Evolutionary conservation across 2,329 filamentous ascomycete species (phyloP), one percentile per base, ranked within the genome.

Genomic region (Pezicula radicicola): DNA sequence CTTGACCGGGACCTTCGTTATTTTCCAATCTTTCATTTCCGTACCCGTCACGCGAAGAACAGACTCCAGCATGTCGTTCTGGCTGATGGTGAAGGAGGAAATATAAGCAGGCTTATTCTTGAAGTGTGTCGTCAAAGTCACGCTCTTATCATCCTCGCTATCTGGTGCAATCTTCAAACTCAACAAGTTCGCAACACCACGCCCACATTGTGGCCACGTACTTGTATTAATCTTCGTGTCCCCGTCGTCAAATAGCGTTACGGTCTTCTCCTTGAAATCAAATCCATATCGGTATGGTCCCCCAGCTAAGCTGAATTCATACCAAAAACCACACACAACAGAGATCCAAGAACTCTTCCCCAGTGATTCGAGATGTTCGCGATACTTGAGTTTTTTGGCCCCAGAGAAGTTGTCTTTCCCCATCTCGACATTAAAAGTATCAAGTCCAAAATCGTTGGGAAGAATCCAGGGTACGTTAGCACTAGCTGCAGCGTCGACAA

Each of bases 381-480:
- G 41, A 18, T 64, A 56, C 28, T 69, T 35, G 8, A 55, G 57
- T 15, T 61, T 50, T 4, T 51, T 16, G 10, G 15, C 35, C 5
- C 53, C 52, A 4, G 52, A 39, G 2, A 58, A 40, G 15, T 40
- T 21, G 52, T 75, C 73, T 18, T 49, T 54, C 15, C 54, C 68
- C 30, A 66, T 41, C 13, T 16, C 43, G 7, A 41, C 46, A 42
- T 51, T 51, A 7, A 19, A 4, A 35, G 25, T 28, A 37, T 55
- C 51, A 18, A 19, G n/a, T 6, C 70, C 71, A 59, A 69, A 81
- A 19, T 68, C 67, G 57, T 83, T 84, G 1, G 81, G 81, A 60
- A 85, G 68, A 39, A 85, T 59, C 60, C 76, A 83, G 1, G 72
- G 70, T 3, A 85, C 72, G 2, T 75, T 75, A 0, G 81, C 80